Percentiles rank a stretch among this genome's conserved stretches.
Evolutionary conservation across 306 rosid genomes (phyloP).

Genomic region (Vicia faba): DNA sequence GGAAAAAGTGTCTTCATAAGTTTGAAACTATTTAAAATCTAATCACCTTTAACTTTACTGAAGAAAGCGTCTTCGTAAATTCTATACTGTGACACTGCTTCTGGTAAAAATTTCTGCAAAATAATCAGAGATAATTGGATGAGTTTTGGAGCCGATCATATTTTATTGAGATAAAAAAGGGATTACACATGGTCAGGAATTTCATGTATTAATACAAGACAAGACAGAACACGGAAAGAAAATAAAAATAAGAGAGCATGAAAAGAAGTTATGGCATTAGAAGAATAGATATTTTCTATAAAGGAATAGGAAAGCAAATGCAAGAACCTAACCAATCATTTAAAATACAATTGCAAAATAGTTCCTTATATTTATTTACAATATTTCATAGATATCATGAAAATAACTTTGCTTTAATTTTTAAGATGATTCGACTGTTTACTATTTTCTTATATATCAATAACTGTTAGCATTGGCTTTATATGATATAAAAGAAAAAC

Average conservation of each 20-base stretch:
- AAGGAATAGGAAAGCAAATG: no score
- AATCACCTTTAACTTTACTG: conserved; percentile 64
- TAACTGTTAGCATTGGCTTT: neutral
- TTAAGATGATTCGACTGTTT: no score
- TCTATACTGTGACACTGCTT: conserved; percentile 47
- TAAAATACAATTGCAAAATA: no score
- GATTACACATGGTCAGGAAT: conserved; percentile 9
- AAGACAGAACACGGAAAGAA: conserved; percentile 12
- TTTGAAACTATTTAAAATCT: neutral
- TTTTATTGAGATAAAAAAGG: conserved; percentile 14
- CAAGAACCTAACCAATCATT: no score
- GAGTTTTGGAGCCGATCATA: conserved; percentile 28
- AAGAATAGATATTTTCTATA: no score
- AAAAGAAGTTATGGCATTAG: no score
- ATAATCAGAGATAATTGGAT: conserved; percentile 30
- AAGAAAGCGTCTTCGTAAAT: conserved; percentile 68
- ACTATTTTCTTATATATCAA: no score
- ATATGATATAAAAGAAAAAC: conserved; percentile 3
- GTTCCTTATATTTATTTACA: no score
- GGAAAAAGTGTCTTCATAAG: conserved; percentile 1
- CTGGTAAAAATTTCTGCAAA: conserved; percentile 62
- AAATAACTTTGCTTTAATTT: no score
- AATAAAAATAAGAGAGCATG: no score
- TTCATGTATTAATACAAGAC: conserved; percentile 3
- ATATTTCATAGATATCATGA: no score